Percentiles rank a stretch among this genome's conserved stretches.
Conservation (phyloP, 2,329 filamentous ascomycete species). For the Huntiella savannae region DNA sequence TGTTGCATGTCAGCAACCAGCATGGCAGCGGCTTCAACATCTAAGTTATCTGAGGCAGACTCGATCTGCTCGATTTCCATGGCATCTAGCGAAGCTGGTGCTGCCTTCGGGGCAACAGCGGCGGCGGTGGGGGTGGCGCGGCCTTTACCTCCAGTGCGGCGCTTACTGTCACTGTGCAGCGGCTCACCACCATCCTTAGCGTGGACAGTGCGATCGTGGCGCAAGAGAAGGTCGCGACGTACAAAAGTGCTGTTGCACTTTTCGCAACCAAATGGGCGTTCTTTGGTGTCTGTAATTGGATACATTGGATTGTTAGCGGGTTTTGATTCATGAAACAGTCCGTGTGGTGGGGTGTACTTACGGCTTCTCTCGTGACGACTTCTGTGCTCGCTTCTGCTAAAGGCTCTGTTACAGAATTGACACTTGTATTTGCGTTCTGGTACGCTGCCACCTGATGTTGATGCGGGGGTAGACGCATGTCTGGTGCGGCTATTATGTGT, state of each 20-base stretch:
- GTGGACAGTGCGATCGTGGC: slow-evolving; percentile 95
- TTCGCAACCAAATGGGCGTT: slow-evolving; percentile 94
- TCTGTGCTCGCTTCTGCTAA: slow-evolving; percentile 91
- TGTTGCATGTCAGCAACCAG: slow-evolving; percentile 96
- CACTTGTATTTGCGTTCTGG: slow-evolving; percentile 99
- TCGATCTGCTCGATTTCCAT: slow-evolving; percentile 84
- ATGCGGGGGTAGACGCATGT: not conserved
- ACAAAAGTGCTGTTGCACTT: slow-evolving; percentile 98
- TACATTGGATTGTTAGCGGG: not conserved
- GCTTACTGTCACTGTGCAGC: slow-evolving; percentile 84
- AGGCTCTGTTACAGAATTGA: slow-evolving; percentile 94
- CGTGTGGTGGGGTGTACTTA: slow-evolving; percentile 38
- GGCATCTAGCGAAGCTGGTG: slow-evolving; percentile 63
- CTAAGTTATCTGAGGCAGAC: slow-evolving; percentile 55
- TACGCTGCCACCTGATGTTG: slow-evolving; percentile 15
- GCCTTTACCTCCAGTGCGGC: slow-evolving; percentile 53
- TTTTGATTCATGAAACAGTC: no score
- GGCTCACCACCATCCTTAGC: slow-evolving; percentile 93
- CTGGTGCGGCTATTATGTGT: slow-evolving; percentile 27
- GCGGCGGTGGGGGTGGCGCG: slow-evolving; percentile 25
- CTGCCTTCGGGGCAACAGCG: slow-evolving; percentile 46
- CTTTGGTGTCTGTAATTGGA: slow-evolving; percentile 63
- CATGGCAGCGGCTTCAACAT: slow-evolving; percentile 95
- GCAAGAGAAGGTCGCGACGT: slow-evolving; percentile 82
- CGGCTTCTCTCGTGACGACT: slow-evolving; percentile 94